Conservation (phyloP, 129 eudicot species). For the Dittrichia graveolens region DNA sequence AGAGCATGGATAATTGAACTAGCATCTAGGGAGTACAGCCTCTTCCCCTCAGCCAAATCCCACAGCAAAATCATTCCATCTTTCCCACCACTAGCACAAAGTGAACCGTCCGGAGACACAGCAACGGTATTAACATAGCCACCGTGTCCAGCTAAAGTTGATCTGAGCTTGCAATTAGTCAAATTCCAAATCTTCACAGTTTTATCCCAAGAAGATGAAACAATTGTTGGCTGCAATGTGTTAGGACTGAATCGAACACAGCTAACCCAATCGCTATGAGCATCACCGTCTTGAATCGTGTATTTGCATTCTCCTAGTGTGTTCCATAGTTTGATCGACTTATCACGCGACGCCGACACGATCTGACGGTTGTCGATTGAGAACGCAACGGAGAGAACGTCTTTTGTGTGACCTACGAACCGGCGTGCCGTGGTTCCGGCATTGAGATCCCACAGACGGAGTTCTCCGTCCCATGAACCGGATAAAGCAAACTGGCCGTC, state of each 20-base stretch:
- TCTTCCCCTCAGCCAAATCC: slow-evolving; percentile 76
- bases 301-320: slow-evolving; percentile 55
- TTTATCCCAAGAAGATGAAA: slow-evolving; percentile 44
- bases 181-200: slow-evolving; percentile 76
- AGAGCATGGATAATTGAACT: slow-evolving; percentile 40
- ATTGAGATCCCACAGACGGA: slow-evolving; percentile 53
- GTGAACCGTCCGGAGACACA: slow-evolving; percentile 62
- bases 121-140: slow-evolving; percentile 66
- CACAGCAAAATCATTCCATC: slow-evolving; percentile 67
- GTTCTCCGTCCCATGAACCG: slow-evolving; percentile 52
- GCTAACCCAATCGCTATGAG: slow-evolving; percentile 52
- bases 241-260: slow-evolving; percentile 55
- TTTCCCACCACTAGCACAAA: slow-evolving; percentile 79
- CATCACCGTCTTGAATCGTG: slow-evolving; percentile 49
- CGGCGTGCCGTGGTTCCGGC: slow-evolving; percentile 52
- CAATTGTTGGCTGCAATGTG: slow-evolving; percentile 45
- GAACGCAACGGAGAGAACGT: slow-evolving; percentile 52
- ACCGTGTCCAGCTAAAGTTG: slow-evolving; percentile 50
- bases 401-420: slow-evolving; percentile 48
- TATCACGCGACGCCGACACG: slow-evolving; percentile 48
- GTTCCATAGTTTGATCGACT: slow-evolving; percentile 51
- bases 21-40: slow-evolving; percentile 29
- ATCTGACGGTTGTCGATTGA: slow-evolving; percentile 58
- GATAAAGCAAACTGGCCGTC: slow-evolving; percentile 54
- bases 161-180: slow-evolving; percentile 62